Percentiles rank a stretch among this genome's conserved stretches.
These are phyloP conservation scores for Emergomyces orientalis DNA, from an alignment of 2,329 filamentous ascomycete species.

Conservation along the genomic window DNA sequence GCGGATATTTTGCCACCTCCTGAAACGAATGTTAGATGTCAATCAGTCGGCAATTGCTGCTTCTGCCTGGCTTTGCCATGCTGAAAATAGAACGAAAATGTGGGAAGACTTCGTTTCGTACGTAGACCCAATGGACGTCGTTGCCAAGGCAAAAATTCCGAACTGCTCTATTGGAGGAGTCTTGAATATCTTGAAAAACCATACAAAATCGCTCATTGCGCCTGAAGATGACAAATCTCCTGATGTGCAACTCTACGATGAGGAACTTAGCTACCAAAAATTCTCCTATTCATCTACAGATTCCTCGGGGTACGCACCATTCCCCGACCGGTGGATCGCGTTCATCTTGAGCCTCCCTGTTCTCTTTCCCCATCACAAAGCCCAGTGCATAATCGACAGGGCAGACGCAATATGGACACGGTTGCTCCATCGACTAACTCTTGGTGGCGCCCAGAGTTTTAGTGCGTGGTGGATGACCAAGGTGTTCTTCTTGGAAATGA, in stretches of 20 bases:
- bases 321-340: conserved; percentile 40
- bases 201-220: conserved; percentile 35
- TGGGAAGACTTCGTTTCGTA: conserved; percentile 64
- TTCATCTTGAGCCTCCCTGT: conserved; percentile 36
- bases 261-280: conserved; percentile 25
- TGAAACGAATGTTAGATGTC: conserved; percentile 80
- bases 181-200: conserved; percentile 36
- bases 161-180: conserved; percentile 28
- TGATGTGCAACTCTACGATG: conserved; percentile 27
- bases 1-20: conserved; percentile 73
- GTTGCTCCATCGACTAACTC: conserved; percentile 36
- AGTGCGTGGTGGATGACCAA: conserved; percentile 62
- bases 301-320: conserved; percentile 37
- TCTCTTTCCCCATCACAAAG: conserved; percentile 33
- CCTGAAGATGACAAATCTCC: conserved; percentile 31
- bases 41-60: conserved; percentile 91
- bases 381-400: conserved; percentile 38
- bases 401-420: conserved; percentile 37
- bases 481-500: conserved; percentile 92
- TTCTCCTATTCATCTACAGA: conserved; percentile 30
- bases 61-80: conserved; percentile 81
- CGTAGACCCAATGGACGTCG: conserved; percentile 34
- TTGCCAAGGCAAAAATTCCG: conserved; percentile 34
- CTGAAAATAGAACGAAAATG: conserved; percentile 88
- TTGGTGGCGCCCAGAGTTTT: conserved; percentile 39